Evolutionary conservation across 2,329 filamentous ascomycete genomes (phyloP).

Genomic region (Hortaea werneckii): DNA sequence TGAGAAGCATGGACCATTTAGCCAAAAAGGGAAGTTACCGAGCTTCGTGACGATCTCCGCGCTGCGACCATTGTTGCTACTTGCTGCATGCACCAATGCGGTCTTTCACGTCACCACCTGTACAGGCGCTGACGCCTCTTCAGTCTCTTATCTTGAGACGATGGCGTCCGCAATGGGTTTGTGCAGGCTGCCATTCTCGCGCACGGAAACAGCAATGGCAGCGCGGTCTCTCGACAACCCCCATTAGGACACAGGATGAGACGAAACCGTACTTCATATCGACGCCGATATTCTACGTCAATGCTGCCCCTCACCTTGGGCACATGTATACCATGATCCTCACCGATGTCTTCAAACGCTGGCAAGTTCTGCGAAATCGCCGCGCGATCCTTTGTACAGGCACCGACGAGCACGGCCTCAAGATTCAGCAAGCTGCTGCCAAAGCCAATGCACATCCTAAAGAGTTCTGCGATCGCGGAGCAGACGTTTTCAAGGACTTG

Average conservation of each 20-base stretch:
- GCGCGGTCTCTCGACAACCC: slow-evolving; percentile 3
- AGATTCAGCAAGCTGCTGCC: slow-evolving; percentile 79
- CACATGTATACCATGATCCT: slow-evolving; percentile 92
- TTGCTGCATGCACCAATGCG: slow-evolving; percentile 2
- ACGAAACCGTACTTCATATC: slow-evolving; percentile 88
- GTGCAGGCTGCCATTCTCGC: slow-evolving; percentile 11
- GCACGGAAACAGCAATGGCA: slow-evolving; percentile 2
- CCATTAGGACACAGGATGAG: slow-evolving; percentile 4
- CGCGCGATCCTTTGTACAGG: slow-evolving; percentile 73
- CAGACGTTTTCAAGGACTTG: slow-evolving; percentile 67
- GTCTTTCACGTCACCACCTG: slow-evolving; percentile 4
- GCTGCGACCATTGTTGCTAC: no score
- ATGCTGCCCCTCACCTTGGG: slow-evolving; percentile 89
- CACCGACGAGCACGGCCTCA: slow-evolving; percentile 96
- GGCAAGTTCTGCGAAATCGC: slow-evolving; percentile 66
- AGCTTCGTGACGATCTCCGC: no score
- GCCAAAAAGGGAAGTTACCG: no score
- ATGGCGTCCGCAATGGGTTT: slow-evolving; percentile 28
- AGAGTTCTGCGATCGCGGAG: slow-evolving; percentile 79
- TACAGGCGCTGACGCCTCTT: slow-evolving; percentile 18
- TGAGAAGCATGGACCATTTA: no score
- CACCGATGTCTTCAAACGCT: slow-evolving; percentile 83
- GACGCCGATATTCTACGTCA: slow-evolving; percentile 98
- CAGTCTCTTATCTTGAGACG: slow-evolving; percentile 23
- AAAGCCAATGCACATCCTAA: slow-evolving; percentile 62